phyloP scores from a whole-genome alignment of 73 alveolate genomes.

The Tetrahymena malaccensis region DNA sequence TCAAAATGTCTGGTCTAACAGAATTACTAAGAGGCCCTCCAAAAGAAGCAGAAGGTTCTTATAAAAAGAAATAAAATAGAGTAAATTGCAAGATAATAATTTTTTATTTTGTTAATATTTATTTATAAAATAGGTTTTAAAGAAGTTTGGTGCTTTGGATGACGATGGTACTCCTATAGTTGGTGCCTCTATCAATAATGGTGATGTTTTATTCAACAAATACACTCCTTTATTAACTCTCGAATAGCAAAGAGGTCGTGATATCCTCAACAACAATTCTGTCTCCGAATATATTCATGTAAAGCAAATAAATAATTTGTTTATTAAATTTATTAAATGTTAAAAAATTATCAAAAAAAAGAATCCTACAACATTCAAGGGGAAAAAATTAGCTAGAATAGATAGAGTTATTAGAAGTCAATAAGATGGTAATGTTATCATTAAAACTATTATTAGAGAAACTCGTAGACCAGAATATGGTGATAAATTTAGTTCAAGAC shows the following conservation, averaged over 20 bases:
- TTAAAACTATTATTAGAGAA: conserved; percentile 83
- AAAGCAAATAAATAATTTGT: neutral
- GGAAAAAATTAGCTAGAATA: conserved; percentile 51
- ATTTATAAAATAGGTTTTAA: neutral
- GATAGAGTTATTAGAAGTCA: conserved; percentile 78
- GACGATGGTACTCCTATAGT: conserved; percentile 84
- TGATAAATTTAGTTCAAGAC: conserved; percentile 96
- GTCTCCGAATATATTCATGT: neutral
- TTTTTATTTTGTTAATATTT: too few species aligned
- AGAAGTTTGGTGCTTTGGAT: conserved; percentile 87
- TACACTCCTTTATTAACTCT: conserved; percentile 60
- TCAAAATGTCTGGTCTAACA: conserved; percentile 19
- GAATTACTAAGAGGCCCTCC: conserved; percentile 57
- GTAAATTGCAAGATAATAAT: neutral
- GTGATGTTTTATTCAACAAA: conserved; percentile 85
- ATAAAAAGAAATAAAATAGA: neutral
- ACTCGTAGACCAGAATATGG: conserved; percentile 96
- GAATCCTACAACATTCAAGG: conserved; percentile 50
- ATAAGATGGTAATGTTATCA: conserved; percentile 59
- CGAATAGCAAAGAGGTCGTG: conserved; percentile 3
- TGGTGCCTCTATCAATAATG: conserved; percentile 68
- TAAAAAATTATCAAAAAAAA: neutral
- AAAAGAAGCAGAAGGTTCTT: conserved; percentile 31
- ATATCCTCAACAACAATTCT: neutral
- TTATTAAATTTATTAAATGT: neutral